phyloP scores from a whole-genome alignment of 257 asterid genomes.

The Ilex aquifolium region DNA sequence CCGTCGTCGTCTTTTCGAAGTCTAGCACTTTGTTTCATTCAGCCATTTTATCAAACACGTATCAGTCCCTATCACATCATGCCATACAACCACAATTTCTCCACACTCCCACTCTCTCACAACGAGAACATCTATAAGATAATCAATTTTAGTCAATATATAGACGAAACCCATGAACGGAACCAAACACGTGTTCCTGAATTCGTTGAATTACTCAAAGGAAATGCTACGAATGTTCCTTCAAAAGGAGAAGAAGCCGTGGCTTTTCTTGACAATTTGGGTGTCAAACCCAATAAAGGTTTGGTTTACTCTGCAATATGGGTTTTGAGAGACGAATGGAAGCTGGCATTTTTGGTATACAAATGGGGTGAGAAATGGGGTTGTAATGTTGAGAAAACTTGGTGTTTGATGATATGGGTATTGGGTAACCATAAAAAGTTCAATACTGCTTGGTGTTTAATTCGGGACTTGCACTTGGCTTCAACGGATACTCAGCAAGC shows the following conservation, averaged over 20 bases:
- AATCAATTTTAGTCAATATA: slow-evolving; percentile 23
- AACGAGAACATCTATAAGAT: slow-evolving; percentile 18
- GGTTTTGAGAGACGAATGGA: slow-evolving; percentile 78
- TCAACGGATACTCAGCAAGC: slow-evolving; percentile 58
- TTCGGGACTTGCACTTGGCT: slow-evolving; percentile 44
- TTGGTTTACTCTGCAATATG: slow-evolving; percentile 53
- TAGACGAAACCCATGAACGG: slow-evolving; percentile 14
- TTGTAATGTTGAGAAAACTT: slow-evolving; percentile 41
- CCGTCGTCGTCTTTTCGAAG: not conserved
- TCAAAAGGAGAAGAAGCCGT: slow-evolving; percentile 69
- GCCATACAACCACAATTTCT: slow-evolving; percentile 12
- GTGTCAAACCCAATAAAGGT: slow-evolving; percentile 42
- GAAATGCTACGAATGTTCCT: slow-evolving; percentile 42
- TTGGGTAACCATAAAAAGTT: slow-evolving; percentile 77
- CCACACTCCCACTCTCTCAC: slow-evolving; percentile 7
- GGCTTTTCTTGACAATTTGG: slow-evolving; percentile 53
- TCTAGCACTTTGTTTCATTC: slow-evolving; percentile 12
- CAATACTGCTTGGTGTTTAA: slow-evolving; percentile 84
- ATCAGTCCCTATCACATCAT: slow-evolving; percentile 1
- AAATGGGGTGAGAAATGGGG: slow-evolving; percentile 87
- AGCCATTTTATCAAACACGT: slow-evolving; percentile 65
- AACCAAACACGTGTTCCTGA: slow-evolving; percentile 22
- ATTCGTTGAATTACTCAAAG: slow-evolving; percentile 36
- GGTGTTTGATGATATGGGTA: slow-evolving; percentile 84
- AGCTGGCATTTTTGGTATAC: slow-evolving; percentile 64